Percentiles rank a stretch among this genome's conserved stretches.
Conservation (phyloP, 805 yeast genomes). For the Zygosaccharomyces gambellarensis region DNA sequence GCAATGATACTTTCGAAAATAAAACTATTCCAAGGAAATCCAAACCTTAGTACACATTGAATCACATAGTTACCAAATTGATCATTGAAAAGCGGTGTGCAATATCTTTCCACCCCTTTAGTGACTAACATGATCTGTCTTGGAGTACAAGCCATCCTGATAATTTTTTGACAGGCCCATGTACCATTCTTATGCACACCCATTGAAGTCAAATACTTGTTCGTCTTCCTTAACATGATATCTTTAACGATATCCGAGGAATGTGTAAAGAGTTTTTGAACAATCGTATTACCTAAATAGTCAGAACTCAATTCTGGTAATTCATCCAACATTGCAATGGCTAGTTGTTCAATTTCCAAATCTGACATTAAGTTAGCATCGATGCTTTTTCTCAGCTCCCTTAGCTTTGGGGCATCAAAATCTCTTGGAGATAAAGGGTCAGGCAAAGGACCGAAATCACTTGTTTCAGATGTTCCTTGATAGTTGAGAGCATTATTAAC, state of each 20-base stretch:
- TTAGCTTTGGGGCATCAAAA: constrained; percentile 80
- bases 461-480: constrained; percentile 41
- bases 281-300: constrained; percentile 92
- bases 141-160: constrained; percentile 62
- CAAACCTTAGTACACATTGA: constrained; percentile 89
- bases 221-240: constrained; percentile 70
- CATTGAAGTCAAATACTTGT: constrained; percentile 81
- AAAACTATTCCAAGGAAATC: constrained; percentile 82
- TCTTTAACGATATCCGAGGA: constrained; percentile 69
- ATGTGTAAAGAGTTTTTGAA: constrained; percentile 79
- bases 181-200: constrained; percentile 97
- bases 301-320: constrained; percentile 88
- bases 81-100: constrained; percentile 83
- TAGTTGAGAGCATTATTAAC: constrained; percentile 43
- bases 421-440: constrained; percentile 61
- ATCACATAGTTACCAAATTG: constrained; percentile 96
- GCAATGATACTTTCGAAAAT: constrained; percentile 78
- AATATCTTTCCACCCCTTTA: constrained; percentile 67
- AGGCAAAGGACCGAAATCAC: constrained; percentile 70
- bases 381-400: constrained; percentile 77
- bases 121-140: constrained; percentile 63
- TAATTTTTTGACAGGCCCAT: constrained; percentile 98
- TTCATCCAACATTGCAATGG: constrained; percentile 79
- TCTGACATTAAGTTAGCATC: constrained; percentile 51
- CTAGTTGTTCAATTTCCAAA: constrained; percentile 72